Evolutionary conservation across 441 rosid species (phyloP), one percentile per base, ranked within the genome.

Genomic region (Flueggea neowawraea): DNA sequence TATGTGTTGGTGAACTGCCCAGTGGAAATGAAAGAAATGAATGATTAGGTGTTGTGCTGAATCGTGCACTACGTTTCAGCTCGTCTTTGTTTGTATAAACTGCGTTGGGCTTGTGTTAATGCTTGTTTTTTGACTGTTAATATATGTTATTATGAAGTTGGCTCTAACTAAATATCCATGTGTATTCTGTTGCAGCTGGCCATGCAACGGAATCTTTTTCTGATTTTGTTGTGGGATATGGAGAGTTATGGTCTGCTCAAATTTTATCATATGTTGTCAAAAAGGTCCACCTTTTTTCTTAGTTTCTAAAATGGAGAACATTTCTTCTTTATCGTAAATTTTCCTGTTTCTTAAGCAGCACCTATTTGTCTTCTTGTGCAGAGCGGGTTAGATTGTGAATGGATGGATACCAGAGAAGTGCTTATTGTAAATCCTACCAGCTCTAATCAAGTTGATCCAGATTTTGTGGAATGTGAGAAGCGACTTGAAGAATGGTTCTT

Each of bases 331-430:
- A 10, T 60, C 31, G 55, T 16, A 41, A 31, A 33, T 55, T 66
- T 51, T 22, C 16, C 57, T 32, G 17, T 58, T 52, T 62, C 22
- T 57, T 47, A 39, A 72, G 60, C 31, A 70, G 44, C 60, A 17
- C 55, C 57, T 55, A 6, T 17, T 66, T 55, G 36, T 51, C 62
- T 64, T 72, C 58, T 61, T 41, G 65, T 68, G 73, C 73, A 93
- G 98, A 82, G 67, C 16, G 97, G 94, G 50, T 60, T 79, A 32
- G 86, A 95, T 71, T 89, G 97, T 77, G 68, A 57, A 52, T 95
- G 99, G 99, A 91, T 95, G 97, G 97, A 95, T 78, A 87, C 99
- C 56, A 91, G 97, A 79, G 96, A 91, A 57, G 91, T 95, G 33
- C 86, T 95, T 64, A 81, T 91, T 63, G 97, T 95, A 56, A 88